A percentile compares a stretch with the other conserved stretches of the same genome.
Evolutionary conservation across 306 rosid species (phyloP).

Genomic region (Citrullus colocynthis): DNA sequence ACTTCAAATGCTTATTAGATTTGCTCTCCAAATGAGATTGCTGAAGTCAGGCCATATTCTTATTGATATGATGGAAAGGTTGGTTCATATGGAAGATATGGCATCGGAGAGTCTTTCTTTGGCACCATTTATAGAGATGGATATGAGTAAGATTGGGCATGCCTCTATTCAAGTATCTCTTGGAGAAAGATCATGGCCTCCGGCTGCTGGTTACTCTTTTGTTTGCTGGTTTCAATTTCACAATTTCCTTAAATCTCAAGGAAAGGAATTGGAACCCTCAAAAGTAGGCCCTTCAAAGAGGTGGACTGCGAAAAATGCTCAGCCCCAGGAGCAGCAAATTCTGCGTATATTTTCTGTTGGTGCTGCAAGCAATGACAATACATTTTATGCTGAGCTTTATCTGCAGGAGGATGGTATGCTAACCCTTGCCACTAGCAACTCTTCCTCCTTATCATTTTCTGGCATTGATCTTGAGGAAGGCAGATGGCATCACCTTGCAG

Average conservation of each 20-base stretch:
- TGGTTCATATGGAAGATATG: constrained; percentile 69
- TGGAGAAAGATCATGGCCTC: constrained; percentile 99
- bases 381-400: constrained; percentile 81
- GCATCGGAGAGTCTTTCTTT: constrained; percentile 65
- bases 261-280: constrained; percentile 60
- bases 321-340: constrained; percentile 37
- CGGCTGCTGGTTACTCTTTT: constrained; percentile 99
- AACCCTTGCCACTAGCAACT: constrained; percentile 89
- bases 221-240: constrained; percentile 95
- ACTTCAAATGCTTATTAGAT: constrained; percentile 63
- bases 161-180: constrained; percentile 96
- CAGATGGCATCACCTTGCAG: constrained; percentile 99
- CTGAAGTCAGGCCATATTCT: constrained; percentile 66
- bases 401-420: constrained; percentile 94
- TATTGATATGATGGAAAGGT: constrained; percentile 85
- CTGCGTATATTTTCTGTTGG: constrained; percentile 88
- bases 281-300: constrained; percentile 50
- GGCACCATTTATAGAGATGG: constrained; percentile 94
- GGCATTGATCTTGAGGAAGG: constrained; percentile 92
- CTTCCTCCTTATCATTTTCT: constrained; percentile 68
- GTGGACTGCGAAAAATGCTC: constrained; percentile 35
- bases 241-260: constrained; percentile 57
- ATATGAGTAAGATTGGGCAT: constrained; percentile 88
- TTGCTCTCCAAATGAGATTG: constrained; percentile 69
- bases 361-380: constrained; percentile 54